Evolutionary conservation across 495 filamentous ascomycete genomes (phyloP), one percentile per base, ranked within the genome.

Genomic region (Collariella sp.): DNA sequence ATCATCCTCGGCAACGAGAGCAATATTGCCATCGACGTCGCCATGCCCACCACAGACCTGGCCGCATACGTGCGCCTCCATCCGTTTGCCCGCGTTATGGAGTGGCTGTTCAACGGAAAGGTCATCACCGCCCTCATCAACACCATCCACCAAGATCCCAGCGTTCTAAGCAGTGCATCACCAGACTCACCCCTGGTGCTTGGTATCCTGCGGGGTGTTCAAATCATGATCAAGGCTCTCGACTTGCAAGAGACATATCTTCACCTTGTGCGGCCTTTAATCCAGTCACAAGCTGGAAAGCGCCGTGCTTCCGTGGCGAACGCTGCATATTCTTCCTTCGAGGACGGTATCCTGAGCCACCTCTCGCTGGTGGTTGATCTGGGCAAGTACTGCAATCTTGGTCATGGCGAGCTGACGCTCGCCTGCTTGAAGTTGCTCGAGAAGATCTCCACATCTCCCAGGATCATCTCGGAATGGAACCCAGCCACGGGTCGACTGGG

Each of bases 21-120:
- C 2, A 84, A 80, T 49, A 68, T 90, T 10, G 66, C 78, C 22
- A 81, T 94, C 6, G 91, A 96, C 67, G 61, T 76, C 15, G 80
- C 83, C 6, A 84, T 91, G 54, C 76, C 81, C 40, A 73, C 86
- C 29, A 84, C 83, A 3, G 84, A 83, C 18, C 69, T 97, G 23
- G 75, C 80, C 43, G 75, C 76, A 15, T 99, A 99, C 60, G 79
- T 89, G 51, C 79, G 83, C 6, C 76, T 96, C 22, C 93, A 99
- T 70, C 89, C 93, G 9, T 96, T 96, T 60, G 82, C 86, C 18
- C 81, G 93, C 35, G 87, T 90, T 20, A 93, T 95, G 82, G 94
- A 97, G 66, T 97, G 94, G 88, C 77, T 97, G 67, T 96, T 95
- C 65, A 95, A 95, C 60, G 88, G 93, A 58, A 88, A 87, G 57